Evolutionary conservation across 257 asterid genomes (phyloP), one percentile per base, ranked within the genome.

Genomic region (Gentiana dahurica): DNA sequence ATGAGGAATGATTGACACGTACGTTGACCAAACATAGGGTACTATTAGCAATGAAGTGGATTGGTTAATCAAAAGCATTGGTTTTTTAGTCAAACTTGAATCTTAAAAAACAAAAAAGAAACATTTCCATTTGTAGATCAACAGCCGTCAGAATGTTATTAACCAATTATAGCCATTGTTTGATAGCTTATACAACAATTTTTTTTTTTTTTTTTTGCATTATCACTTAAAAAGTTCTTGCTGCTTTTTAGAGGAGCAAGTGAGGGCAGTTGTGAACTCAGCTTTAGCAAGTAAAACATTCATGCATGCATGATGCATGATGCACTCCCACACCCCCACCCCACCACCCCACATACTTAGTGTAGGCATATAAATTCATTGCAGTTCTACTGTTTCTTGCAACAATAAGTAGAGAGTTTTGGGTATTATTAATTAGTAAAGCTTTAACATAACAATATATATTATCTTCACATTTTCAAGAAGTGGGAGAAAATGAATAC

Each of bases 401-500:
- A 53, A 34, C 55, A 37, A 15, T 4, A 36, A 46, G 13, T 6
- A 34, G 13, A 34, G 13, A 41, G 4, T 1, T 15, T 4, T 7
- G 36, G 1, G 34, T 6, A 33, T 38, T 39, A 15, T 4, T 55
- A 36, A 45, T 36, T 34, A 36, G 5, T 36, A 36, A 38, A 38
- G 32, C 3, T 53, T 3, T 10, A 41, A 41, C 46, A 41, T 41
- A 41, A 41, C 2, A 41, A 41, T 32, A 13, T 32, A 3, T 4
- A 6, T 34, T 15, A 13, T 52, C 8, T 24, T 32, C 9, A 2
- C 3, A 35, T 44, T 35, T 11, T 4, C 46, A 2, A 0, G 4
- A 34, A 46, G 5, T 10, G 5, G 10, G 5, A 36, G 54, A 59
- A 53, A 38, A 66, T 66, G 77, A 71, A 65, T 62, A 57, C 61